Percentiles rank a stretch among this genome's conserved stretches.
phyloP scores from a whole-genome alignment of 495 filamentous ascomycete genomes.

The Aspergillus bertholletiae region DNA sequence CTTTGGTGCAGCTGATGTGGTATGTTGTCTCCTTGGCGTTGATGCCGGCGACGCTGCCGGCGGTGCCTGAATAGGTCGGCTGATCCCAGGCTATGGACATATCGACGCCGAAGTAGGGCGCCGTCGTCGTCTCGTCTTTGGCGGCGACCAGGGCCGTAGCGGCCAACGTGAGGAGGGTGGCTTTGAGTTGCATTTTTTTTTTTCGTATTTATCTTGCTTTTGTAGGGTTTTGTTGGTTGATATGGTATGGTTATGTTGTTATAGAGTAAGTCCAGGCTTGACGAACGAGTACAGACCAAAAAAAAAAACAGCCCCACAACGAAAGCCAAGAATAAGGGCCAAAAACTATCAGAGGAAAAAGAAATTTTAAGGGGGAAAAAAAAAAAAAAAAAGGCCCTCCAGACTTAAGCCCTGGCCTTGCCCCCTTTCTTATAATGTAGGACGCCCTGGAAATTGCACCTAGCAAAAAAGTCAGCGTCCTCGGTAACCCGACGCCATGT shows the following conservation, averaged over 20 bases:
- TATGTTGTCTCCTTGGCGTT: constrained; percentile 25
- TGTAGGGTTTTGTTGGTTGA: background rate
- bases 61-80: constrained; percentile 15
- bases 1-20: constrained; percentile 18
- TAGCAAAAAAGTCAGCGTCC: too few species aligned
- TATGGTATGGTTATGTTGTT: background rate
- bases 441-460: too few species aligned
- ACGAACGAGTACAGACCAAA: too few species aligned
- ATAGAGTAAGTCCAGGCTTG: too few species aligned
- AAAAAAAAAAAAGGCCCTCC: too few species aligned
- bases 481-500: background rate
- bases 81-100: background rate
- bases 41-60: constrained; percentile 21
- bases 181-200: background rate
- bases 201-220: background rate
- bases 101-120: background rate
- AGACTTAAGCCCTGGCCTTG: too few species aligned
- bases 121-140: constrained; percentile 12
- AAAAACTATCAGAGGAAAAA: too few species aligned
- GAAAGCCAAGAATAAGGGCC: too few species aligned
- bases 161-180: background rate
- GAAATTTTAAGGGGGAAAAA: too few species aligned
- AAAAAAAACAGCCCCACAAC: too few species aligned
- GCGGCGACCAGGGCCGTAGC: constrained; percentile 3
- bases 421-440: too few species aligned